These are phyloP conservation scores for Spathaspora passalidarum DNA, from an alignment of 805 yeast species.

Conservation along the genomic window DNA sequence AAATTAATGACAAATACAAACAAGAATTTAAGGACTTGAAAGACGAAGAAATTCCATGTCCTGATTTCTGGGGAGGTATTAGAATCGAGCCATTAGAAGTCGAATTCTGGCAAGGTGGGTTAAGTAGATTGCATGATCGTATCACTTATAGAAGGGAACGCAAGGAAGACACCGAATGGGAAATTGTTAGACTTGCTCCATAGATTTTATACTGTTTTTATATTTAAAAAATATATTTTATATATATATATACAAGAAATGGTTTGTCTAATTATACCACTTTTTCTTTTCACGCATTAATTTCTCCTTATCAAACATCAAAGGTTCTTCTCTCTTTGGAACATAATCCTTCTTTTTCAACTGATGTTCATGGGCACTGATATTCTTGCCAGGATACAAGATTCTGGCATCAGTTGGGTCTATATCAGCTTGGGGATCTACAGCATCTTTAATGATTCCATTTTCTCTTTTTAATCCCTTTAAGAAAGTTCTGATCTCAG, in stretches of 20 bases:
- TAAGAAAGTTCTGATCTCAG: slow-evolving; percentile 76
- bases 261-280: neutral
- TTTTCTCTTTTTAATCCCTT: slow-evolving; percentile 41
- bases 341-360: slow-evolving; percentile 42
- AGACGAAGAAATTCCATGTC: slow-evolving; percentile 77
- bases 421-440: slow-evolving; percentile 31
- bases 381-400: slow-evolving; percentile 70
- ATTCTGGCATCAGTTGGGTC: slow-evolving; percentile 62
- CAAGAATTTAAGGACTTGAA: slow-evolving; percentile 53
- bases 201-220: slow-evolving; percentile 14
- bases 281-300: slow-evolving; percentile 15
- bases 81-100: slow-evolving; percentile 83
- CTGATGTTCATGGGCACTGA: slow-evolving; percentile 28
- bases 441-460: slow-evolving; percentile 10
- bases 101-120: slow-evolving; percentile 98
- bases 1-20: slow-evolving; percentile 43
- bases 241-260: slow-evolving; percentile 6
- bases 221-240: neutral
- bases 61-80: slow-evolving; percentile 95
- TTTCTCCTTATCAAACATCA: slow-evolving; percentile 29
- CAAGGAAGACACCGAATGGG: slow-evolving; percentile 52
- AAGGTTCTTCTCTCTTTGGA: slow-evolving; percentile 41
- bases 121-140: slow-evolving; percentile 87
- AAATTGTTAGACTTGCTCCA: slow-evolving; percentile 70
- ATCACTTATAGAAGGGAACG: slow-evolving; percentile 62